Evolutionary conservation across 192 early-diverging fungal genomes (phyloP).

Genomic region (Coemansia sp.): DNA sequence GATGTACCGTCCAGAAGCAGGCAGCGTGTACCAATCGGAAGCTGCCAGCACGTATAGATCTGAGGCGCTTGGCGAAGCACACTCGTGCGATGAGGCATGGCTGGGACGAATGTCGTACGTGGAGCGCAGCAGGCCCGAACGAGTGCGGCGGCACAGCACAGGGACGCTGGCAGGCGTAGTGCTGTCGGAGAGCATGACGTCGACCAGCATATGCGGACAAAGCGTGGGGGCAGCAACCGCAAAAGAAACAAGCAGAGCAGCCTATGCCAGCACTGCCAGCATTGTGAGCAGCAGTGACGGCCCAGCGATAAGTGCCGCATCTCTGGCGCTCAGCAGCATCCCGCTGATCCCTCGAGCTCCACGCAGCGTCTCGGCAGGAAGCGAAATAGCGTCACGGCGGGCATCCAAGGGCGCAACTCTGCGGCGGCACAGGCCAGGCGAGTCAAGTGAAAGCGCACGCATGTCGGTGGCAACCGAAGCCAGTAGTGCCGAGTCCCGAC

Average conservation of each 20-base stretch:
- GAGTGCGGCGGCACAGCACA: slow-evolving; percentile 15
- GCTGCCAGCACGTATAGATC: neutral
- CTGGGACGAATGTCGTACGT: slow-evolving; percentile 8
- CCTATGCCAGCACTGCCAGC: neutral
- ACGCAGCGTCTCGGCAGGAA: neutral
- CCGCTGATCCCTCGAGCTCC: slow-evolving; percentile 11
- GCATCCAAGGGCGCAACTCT: slow-evolving; percentile 3
- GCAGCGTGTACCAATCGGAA: neutral
- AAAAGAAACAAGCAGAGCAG: too few species aligned
- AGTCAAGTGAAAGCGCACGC: neutral
- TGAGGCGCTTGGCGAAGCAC: neutral
- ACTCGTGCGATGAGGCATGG: slow-evolving; percentile 9
- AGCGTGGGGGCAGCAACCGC: too few species aligned
- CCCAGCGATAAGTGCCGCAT: neutral
- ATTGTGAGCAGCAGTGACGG: neutral
- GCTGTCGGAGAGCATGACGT: slow-evolving; percentile 5
- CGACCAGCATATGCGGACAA: neutral
- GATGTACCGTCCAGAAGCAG: too few species aligned
- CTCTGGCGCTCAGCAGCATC: slow-evolving; percentile 14
- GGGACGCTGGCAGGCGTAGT: slow-evolving; percentile 6
- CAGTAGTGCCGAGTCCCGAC: slow-evolving; percentile 12
- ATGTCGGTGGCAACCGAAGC: slow-evolving; percentile 6
- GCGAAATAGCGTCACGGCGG: neutral
- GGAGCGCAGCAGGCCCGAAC: neutral
- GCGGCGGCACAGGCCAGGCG: slow-evolving; percentile 2